Evolutionary conservation across 306 rosid species (phyloP).

Genomic region (Sphenostylis stenocarpa): DNA sequence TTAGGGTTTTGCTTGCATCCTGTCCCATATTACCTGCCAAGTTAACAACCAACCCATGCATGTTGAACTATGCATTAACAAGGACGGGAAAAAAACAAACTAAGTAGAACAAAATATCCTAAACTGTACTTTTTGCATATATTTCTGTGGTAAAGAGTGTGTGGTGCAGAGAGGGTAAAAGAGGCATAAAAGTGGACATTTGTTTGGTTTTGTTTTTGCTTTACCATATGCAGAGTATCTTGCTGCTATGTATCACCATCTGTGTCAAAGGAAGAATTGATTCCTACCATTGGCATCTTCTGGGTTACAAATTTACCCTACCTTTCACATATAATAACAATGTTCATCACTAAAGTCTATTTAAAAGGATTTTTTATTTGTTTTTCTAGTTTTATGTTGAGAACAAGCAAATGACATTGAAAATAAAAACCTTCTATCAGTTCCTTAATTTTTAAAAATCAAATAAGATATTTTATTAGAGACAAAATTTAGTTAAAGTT

Average conservation of each 20-base stretch:
- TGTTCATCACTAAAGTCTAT: not conserved
- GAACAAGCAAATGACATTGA: not conserved
- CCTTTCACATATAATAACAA: not conserved
- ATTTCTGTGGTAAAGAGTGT: conserved; percentile 3
- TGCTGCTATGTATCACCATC: conserved; percentile 20
- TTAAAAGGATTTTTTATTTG: not conserved
- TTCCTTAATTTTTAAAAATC: not conserved
- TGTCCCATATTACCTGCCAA: not conserved
- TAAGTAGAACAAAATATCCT: conserved; percentile 17
- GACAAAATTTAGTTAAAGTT: not conserved
- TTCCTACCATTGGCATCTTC: conserved; percentile 22
- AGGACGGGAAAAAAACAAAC: conserved; percentile 14
- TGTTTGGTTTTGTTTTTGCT: conserved; percentile 42
- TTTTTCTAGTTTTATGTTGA: not conserved
- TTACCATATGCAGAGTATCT: conserved; percentile 2
- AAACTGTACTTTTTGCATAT: not conserved
- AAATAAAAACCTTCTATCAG: not conserved
- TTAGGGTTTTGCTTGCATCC: conserved; percentile 34
- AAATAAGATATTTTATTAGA: not conserved
- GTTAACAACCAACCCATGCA: not conserved
- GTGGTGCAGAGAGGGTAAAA: conserved; percentile 33
- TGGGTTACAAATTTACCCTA: conserved; percentile 8
- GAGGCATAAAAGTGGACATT: conserved; percentile 49
- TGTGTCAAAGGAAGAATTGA: conserved; percentile 17
- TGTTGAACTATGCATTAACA: not conserved